Evolutionary conservation across 495 filamentous ascomycete genomes (phyloP), one percentile per base, ranked within the genome.

Genomic region (Neurospora sp.): DNA sequence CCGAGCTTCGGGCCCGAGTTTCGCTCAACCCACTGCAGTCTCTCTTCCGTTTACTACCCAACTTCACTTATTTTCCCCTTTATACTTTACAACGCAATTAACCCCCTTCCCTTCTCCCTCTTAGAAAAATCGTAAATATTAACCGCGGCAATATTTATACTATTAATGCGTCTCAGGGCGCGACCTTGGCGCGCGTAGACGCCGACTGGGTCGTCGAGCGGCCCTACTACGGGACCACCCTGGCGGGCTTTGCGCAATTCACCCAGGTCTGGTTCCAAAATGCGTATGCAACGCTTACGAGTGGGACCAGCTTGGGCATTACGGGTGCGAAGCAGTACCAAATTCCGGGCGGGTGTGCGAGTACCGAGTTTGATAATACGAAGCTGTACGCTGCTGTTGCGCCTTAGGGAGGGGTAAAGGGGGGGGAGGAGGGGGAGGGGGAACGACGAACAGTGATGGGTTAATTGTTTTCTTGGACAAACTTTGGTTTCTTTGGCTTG

Each of bases 191-290:
- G 4, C 75, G 80, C 1, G 54, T 76, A 12, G 74, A 80, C 62
- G 77, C 77, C n/a, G 80, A 80, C 73, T 81, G 77, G 75, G 75
- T 80, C 11, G 73, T 81, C 3, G 80, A 81, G 73, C 71, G 76
- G 3, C 80, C 80, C 20, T 69, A 70, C 62, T 78, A 76, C 72
- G 79, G 79, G 40, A 31, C 39, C 23, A 41, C 72, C 8, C 73
- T 78, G 2, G 74, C 76, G 6, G 72, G 73, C 37, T 79, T 80
- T 18, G 75, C 80, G 0, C 5, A 41, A 18, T 81, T 81, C 70
- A 76, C 71, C 23, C 76, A 79, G 38, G 74, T 77, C 8, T 81
- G 79, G 76, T 81, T 81, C 59, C 69, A 80, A 20, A 73, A 77
- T 16, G 72, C 78, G 1, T 78, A 76, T 18, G 79, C 77, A 0